Evolutionary conservation across 805 yeast genomes (phyloP).

Genomic region (Zygoascus flipseniorum): DNA sequence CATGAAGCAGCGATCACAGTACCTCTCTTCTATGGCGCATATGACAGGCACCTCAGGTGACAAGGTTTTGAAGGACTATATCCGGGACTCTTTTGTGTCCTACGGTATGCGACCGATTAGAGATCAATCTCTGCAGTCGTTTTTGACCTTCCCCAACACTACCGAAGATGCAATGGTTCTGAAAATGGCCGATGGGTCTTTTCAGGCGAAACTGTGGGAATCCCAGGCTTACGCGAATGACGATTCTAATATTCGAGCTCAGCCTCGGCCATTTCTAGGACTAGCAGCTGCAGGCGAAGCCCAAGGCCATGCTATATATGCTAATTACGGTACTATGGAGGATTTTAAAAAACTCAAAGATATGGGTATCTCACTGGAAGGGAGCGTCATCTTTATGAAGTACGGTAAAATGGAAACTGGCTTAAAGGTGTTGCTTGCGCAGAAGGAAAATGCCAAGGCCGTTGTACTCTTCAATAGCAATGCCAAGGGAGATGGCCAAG

Average conservation of each 20-base stretch:
- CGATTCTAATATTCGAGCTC: conserved; percentile 19
- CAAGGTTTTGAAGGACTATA: conserved; percentile 56
- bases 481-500: conserved; percentile 24
- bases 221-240: conserved; percentile 21
- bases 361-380: conserved; percentile 35
- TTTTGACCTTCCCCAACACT: conserved; percentile 55
- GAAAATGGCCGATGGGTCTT: conserved; percentile 23
- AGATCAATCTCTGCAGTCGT: conserved; percentile 44
- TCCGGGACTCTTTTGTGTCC: conserved; percentile 48
- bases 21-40: conserved; percentile 75
- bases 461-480: conserved; percentile 46
- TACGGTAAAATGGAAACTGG: conserved; percentile 44
- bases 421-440: conserved; percentile 48
- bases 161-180: conserved; percentile 23
- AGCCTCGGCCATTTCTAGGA: conserved; percentile 48
- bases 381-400: conserved; percentile 49
- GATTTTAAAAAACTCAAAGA: conserved; percentile 43
- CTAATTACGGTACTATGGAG: conserved; percentile 50
- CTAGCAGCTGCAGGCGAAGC: conserved; percentile 53
- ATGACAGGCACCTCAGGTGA: conserved; percentile 86
- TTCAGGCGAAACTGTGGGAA: conserved; percentile 35
- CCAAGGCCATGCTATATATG: conserved; percentile 46
- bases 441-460: conserved; percentile 50
- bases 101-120: conserved; percentile 48
- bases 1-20: conserved; percentile 60